Percentiles rank a stretch among this genome's conserved stretches.
phyloP scores from a whole-genome alignment of 352 stramenopile genomes.

The Pythium plurisporium region DNA sequence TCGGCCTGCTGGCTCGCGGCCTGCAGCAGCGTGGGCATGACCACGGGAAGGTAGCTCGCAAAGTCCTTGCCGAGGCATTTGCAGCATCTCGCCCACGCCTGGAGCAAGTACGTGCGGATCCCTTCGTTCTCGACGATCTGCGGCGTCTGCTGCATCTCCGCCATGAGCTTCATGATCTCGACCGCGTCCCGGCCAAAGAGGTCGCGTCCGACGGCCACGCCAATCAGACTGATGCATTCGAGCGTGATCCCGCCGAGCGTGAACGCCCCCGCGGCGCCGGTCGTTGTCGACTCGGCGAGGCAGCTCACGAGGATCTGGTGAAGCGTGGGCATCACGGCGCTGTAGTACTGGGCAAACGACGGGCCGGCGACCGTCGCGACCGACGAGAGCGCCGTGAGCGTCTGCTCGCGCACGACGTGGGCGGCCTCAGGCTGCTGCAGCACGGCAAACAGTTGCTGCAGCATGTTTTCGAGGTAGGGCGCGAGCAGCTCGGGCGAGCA shows the following conservation, averaged over 20 bases:
- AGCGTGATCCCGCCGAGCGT: slow-evolving; percentile 83
- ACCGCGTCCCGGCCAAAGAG: slow-evolving; percentile 63
- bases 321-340: slow-evolving; percentile 63
- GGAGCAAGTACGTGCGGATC: slow-evolving; percentile 78
- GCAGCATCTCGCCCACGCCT: slow-evolving; percentile 74
- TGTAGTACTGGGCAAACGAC: slow-evolving; percentile 72
- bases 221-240: slow-evolving; percentile 79
- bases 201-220: slow-evolving; percentile 67
- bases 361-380: slow-evolving; percentile 60
- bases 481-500: slow-evolving; percentile 55
- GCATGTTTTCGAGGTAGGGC: slow-evolving; percentile 71
- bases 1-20: slow-evolving; percentile 78
- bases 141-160: slow-evolving; percentile 79
- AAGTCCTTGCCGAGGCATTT: slow-evolving; percentile 77
- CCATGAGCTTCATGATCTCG: slow-evolving; percentile 83
- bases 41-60: slow-evolving; percentile 65
- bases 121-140: slow-evolving; percentile 77
- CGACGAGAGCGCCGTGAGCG: slow-evolving; percentile 76
- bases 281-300: slow-evolving; percentile 50
- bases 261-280: slow-evolving; percentile 41
- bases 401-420: slow-evolving; percentile 74
- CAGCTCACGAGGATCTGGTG: slow-evolving; percentile 65
- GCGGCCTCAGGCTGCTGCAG: slow-evolving; percentile 43
- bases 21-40: slow-evolving; percentile 79
- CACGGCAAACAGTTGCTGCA: slow-evolving; percentile 62